Evolutionary conservation across 768 basidiomycete species (phyloP), one percentile per base, ranked within the genome.

Genomic region (Boletus reticulatus): DNA sequence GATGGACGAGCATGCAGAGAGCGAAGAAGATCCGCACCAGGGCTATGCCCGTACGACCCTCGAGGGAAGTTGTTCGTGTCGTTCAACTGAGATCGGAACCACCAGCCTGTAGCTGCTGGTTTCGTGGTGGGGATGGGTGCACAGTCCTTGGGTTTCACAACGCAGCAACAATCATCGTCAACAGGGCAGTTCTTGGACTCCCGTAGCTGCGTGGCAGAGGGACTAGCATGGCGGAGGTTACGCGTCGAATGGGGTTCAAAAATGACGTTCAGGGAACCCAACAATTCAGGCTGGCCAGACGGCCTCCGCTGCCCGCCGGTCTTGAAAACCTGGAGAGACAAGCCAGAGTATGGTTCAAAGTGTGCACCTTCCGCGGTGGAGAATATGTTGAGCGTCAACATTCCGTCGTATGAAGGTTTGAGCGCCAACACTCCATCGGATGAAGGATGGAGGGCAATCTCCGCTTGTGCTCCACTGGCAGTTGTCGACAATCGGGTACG

Each of bases 31-130:
- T 14, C 19, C 49, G 3, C 24, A 59, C 58, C 55, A 11, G 55
- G 55, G 24, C 38, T 20, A 29, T 11, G 13, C 6, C 55, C 55
- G 12, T 14, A 37, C 6, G 10, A 17, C 46, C 29, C 11, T 10
- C 34, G 50, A 24, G 58, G 55, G 47, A 59, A 59, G 13, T 41
- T 38, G 19, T 59, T 56, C 6, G 3, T 32, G 31, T 52, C 50
- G 0, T 1, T 14, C 31, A 38, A 5, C 4, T 0, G 0, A 6
- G 48, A 31, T 29, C 58, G 32, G 44, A 50, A 56, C 58, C 58
- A 59, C 58, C 58, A 59, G 2, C 58, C 58, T 3, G 58, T 59
- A 14, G 55, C 53, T 20, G 52, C 50, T 17, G 58, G 58, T 20
- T 24, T 59, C 34, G 58, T 59, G 16, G 39, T 12, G 10, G 58